phyloP scores from a whole-genome alignment of 495 filamentous ascomycete genomes.

The Aspergillus coremiiformis region DNA sequence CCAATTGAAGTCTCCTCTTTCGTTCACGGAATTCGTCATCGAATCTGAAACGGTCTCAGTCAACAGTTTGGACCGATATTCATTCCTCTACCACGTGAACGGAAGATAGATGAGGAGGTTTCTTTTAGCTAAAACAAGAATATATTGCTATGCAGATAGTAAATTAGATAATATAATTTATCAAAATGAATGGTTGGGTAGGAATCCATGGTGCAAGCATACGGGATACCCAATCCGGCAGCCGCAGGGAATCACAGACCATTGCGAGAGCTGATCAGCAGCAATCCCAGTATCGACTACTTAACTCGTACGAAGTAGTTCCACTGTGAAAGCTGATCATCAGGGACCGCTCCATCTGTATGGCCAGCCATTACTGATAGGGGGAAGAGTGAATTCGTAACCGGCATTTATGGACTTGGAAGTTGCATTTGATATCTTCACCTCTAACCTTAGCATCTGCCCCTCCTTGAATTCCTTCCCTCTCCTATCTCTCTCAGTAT shows the following conservation, averaged over 20 bases:
- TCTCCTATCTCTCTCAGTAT: neutral
- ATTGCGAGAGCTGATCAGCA: neutral
- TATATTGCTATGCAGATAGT: no score
- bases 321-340: conserved; percentile 1
- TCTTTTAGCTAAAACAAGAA: no score
- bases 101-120: no score
- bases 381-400: conserved; percentile 6
- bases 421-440: neutral
- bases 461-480: neutral
- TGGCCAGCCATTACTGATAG: neutral
- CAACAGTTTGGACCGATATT: no score
- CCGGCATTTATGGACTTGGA: conserved; percentile 1
- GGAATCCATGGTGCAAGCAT: neutral
- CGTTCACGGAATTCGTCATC: no score
- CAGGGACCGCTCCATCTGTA: conserved; percentile 3
- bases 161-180: no score
- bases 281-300: neutral
- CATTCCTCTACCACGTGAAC: no score
- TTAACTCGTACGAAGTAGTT: neutral
- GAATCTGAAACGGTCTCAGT: neutral
- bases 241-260: neutral
- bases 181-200: neutral
- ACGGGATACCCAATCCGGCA: neutral
- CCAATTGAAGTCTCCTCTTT: neutral
- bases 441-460: neutral